A percentile compares a stretch with the other conserved stretches of the same genome.
These are phyloP conservation scores for Cucurbita pepo DNA, from an alignment of 306 rosid species.

Conservation along the genomic window DNA sequence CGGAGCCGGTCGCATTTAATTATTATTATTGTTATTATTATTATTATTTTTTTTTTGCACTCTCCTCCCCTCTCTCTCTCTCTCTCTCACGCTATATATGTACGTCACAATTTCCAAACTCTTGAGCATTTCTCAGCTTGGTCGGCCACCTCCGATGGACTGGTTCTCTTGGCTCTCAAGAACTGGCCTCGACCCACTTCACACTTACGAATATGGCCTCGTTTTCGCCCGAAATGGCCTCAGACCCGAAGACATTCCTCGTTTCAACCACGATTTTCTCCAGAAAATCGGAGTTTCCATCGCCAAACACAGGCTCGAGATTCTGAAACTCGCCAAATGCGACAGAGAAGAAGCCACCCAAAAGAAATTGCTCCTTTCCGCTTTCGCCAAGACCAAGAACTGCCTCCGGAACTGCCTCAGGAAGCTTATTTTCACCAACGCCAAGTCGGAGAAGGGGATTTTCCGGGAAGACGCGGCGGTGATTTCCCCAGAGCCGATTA, in stretches of 20 bases:
- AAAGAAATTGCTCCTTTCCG: constrained; percentile 16
- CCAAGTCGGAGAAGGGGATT: neutral
- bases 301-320: constrained; percentile 83
- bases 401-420: constrained; percentile 40
- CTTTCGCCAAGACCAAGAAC: constrained; percentile 27
- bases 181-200: constrained; percentile 50
- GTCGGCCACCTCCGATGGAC: constrained; percentile 33
- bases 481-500: constrained; percentile 4
- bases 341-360: constrained; percentile 10
- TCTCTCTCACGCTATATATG: constrained; percentile 8
- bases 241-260: constrained; percentile 31
- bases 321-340: constrained; percentile 63
- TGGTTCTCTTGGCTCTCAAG: constrained; percentile 94
- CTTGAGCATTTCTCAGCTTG: neutral
- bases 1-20: no score
- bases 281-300: constrained; percentile 77
- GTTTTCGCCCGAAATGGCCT: constrained; percentile 56
- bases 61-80: neutral
- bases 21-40: no score
- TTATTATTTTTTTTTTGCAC: no score
- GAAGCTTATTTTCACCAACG: constrained; percentile 16
- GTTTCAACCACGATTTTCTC: constrained; percentile 74
- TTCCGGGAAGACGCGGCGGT: neutral
- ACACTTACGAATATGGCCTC: constrained; percentile 60
- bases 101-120: neutral